Conservation (phyloP, 805 yeast species). For the Alloascoidea hylecoeti region DNA sequence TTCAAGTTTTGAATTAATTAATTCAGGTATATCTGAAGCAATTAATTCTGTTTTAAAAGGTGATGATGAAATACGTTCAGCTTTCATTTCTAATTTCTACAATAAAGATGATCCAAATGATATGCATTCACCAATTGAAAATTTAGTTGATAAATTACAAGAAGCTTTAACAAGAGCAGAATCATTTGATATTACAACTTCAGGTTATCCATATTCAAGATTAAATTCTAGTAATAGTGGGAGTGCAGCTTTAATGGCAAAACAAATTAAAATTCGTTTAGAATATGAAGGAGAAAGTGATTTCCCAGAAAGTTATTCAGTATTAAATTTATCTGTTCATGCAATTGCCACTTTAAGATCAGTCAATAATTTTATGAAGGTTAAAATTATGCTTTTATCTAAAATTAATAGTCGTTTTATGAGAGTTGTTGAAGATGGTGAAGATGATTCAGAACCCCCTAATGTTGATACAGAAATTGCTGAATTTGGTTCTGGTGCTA, state of each 20-base stretch:
- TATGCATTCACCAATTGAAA: constrained; percentile 19
- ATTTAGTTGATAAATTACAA: constrained; percentile 46
- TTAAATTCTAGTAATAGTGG: constrained; percentile 8
- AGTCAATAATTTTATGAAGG: constrained; percentile 27
- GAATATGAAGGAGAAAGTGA: constrained; percentile 15
- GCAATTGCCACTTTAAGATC: constrained; percentile 35
- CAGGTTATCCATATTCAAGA: constrained; percentile 19
- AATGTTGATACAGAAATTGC: too few relatives aligned
- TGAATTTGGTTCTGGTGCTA: constrained; percentile 6
- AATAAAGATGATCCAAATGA: constrained; percentile 15
- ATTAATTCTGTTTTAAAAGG: constrained; percentile 18
- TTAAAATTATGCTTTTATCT: constrained; percentile 15
- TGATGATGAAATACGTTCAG: constrained; percentile 20
- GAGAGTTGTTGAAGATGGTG: not conserved
- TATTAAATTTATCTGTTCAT: constrained; percentile 27
- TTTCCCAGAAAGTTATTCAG: constrained; percentile 12
- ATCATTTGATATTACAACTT: constrained; percentile 45
- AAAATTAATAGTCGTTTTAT: not conserved
- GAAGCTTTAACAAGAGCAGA: constrained; percentile 66
- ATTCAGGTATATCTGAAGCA: constrained; percentile 46
- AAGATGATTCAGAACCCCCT: too few relatives aligned
- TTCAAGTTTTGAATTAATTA: constrained; percentile 64
- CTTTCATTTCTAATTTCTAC: constrained; percentile 30
- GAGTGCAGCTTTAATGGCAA: constrained; percentile 52
- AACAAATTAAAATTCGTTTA: constrained; percentile 29